Evolutionary conservation across 2,329 filamentous ascomycete genomes (phyloP).

Genomic region (Tympanopsis confertula): DNA sequence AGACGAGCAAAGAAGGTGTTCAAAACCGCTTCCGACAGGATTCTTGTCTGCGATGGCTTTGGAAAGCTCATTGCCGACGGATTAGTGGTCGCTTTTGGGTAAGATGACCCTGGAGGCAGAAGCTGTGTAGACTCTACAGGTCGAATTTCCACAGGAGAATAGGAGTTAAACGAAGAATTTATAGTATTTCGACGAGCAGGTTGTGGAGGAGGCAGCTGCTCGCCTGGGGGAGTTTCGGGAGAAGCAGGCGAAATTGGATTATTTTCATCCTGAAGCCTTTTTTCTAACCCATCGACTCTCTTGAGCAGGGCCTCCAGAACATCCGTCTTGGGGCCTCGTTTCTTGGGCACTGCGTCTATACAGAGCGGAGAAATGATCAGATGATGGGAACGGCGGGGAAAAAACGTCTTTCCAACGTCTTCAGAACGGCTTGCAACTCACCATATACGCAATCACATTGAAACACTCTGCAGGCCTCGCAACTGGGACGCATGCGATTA

Average conservation of each 20-base stretch:
- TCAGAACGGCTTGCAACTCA: constrained; percentile 23
- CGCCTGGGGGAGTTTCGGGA: constrained; percentile 15
- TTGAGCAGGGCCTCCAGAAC: constrained; percentile 76
- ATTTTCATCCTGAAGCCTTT: constrained; percentile 48
- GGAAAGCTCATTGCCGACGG: constrained; percentile 13
- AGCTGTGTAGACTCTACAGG: too few relatives aligned
- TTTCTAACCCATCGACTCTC: constrained; percentile 74
- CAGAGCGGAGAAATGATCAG: too few relatives aligned
- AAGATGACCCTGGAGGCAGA: constrained; percentile 4
- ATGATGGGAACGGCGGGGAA: background rate
- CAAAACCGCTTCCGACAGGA: constrained; percentile 47
- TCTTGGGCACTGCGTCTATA: constrained; percentile 76
- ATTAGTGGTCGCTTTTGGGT: constrained; percentile 11
- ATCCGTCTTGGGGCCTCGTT: constrained; percentile 81
- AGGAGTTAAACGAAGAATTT: too few relatives aligned
- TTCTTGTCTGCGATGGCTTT: too few relatives aligned
- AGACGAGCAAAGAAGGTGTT: constrained; percentile 71
- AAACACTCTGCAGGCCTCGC: constrained; percentile 81
- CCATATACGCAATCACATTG: constrained; percentile 82
- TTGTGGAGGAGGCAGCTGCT: constrained; percentile 6
- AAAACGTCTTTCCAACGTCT: constrained; percentile 4
- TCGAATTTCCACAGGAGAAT: too few relatives aligned
- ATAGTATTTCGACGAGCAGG: constrained; percentile 6
- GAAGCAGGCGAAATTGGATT: constrained; percentile 22
- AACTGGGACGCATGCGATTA: constrained; percentile 72